Evolutionary conservation across 192 early-diverging fungal genomes (phyloP).

Genomic region (Coemansia sp.): DNA sequence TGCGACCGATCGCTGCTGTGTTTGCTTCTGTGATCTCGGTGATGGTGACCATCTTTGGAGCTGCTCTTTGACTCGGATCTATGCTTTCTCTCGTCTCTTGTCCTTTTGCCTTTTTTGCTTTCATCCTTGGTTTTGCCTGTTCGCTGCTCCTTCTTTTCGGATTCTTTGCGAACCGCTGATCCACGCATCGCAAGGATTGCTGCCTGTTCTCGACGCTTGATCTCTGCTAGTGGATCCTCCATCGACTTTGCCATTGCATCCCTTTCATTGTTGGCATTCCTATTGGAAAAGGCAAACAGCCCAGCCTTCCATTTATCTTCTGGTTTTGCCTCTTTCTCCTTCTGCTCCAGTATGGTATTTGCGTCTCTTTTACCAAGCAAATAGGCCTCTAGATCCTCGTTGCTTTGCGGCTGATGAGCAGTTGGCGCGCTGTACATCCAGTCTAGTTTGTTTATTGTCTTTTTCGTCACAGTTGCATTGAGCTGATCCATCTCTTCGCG

Average conservation of each 20-base stretch:
- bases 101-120: constrained; percentile 51
- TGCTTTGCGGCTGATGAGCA: constrained; percentile 47
- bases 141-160: constrained; percentile 48
- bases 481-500: constrained; percentile 79
- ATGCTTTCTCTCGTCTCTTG: constrained; percentile 50
- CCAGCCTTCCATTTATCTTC: constrained; percentile 39
- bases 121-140: constrained; percentile 18
- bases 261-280: constrained; percentile 75
- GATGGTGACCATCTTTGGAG: background rate
- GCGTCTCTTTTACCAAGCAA: constrained; percentile 87
- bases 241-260: constrained; percentile 83
- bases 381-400: constrained; percentile 83
- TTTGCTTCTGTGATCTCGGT: background rate
- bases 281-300: constrained; percentile 55
- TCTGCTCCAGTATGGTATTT: constrained; percentile 61
- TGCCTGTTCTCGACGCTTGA: constrained; percentile 84
- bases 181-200: constrained; percentile 76
- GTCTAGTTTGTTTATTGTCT: constrained; percentile 75
- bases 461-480: constrained; percentile 70
- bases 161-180: constrained; percentile 62
- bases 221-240: constrained; percentile 89
- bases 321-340: constrained; percentile 14
- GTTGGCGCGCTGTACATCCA: constrained; percentile 91
- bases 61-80: background rate
- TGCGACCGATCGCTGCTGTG: background rate